phyloP scores from a whole-genome alignment of 2,329 filamentous ascomycete species.

The Scedosporium minutisporum region DNA sequence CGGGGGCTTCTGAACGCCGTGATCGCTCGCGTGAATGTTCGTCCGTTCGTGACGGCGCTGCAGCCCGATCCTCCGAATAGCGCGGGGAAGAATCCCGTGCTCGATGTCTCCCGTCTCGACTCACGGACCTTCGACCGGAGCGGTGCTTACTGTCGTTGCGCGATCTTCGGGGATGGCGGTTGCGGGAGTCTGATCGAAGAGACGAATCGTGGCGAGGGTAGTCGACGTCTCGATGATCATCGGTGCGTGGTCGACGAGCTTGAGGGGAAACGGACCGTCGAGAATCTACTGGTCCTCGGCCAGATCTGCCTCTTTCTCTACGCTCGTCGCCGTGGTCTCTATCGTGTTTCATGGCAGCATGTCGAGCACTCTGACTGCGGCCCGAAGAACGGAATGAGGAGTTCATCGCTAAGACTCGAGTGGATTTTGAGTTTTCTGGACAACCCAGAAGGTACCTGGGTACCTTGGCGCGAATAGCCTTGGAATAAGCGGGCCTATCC shows the following conservation, averaged over 20 bases:
- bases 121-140: constrained; percentile 1
- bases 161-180: not conserved
- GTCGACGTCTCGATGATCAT: not conserved
- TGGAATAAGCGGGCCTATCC: constrained; percentile 1
- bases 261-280: constrained; percentile 20
- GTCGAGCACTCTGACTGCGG: constrained; percentile 17
- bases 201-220: not conserved
- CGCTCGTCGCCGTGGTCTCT: constrained; percentile 24
- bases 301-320: constrained; percentile 24
- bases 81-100: not conserved
- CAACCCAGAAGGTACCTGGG: constrained; percentile 11
- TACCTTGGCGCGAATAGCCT: not conserved
- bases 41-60: constrained; percentile 9
- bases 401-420: constrained; percentile 2
- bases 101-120: not conserved
- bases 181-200: not conserved
- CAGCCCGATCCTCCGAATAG: not conserved
- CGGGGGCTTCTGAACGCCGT: constrained; percentile 22
- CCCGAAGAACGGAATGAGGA: constrained; percentile 2
- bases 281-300: constrained; percentile 22
- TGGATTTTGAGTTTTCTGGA: constrained; percentile 28
- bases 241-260: constrained; percentile 2
- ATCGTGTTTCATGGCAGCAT: constrained; percentile 32
- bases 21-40: constrained; percentile 23
- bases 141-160: not conserved